These are phyloP conservation scores for Perkinsela sp. DNA, from an alignment of 208 protist species.

Conservation along the genomic window DNA sequence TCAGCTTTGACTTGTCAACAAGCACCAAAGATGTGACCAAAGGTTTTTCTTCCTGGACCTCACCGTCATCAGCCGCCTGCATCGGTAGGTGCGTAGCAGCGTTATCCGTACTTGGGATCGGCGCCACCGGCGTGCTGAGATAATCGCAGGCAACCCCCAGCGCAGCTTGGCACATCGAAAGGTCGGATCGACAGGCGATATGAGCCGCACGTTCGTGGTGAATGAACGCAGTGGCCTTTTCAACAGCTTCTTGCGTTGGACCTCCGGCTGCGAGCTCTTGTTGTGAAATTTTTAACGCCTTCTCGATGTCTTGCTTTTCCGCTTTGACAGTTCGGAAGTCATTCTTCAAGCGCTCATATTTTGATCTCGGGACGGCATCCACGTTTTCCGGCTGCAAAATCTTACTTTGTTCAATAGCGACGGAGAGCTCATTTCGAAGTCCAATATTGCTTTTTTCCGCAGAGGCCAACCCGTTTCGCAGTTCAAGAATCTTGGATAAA, in stretches of 20 bases:
- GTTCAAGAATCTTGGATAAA: neutral
- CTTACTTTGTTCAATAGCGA: neutral
- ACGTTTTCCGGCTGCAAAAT: neutral
- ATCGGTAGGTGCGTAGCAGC: no score
- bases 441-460: neutral
- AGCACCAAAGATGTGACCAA: no score
- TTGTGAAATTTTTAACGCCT: constrained; percentile 7
- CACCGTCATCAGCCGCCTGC: no score
- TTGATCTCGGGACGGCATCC: neutral
- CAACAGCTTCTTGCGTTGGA: neutral
- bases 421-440: neutral
- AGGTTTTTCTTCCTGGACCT: no score
- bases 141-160: neutral
- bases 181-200: constrained; percentile 12
- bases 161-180: constrained; percentile 1
- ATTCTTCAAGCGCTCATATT: constrained; percentile 1
- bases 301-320: constrained; percentile 7
- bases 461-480: neutral
- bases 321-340: constrained; percentile 2
- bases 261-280: neutral
- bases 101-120: no score
- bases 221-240: neutral
- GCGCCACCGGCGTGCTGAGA: no score
- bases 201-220: neutral
- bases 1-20: no score